Evolutionary conservation across 805 yeast genomes (phyloP).

Genomic region (Blastobotrys robertii): DNA sequence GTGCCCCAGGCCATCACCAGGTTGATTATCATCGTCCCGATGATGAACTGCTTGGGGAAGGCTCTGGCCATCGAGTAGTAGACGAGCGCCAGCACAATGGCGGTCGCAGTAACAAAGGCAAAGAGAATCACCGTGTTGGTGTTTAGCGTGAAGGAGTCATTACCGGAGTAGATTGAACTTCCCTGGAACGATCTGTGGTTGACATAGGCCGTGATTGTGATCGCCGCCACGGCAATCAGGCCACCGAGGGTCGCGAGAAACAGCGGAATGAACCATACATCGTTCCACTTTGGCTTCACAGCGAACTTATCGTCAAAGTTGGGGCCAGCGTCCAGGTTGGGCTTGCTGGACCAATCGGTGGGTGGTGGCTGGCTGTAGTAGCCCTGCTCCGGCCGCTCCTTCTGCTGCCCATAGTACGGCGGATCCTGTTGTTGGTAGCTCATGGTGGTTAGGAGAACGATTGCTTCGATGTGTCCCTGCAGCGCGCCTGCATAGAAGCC

Average conservation of each 20-base stretch:
- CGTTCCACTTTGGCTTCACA: conserved; percentile 58
- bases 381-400: conserved; percentile 14
- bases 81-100: conserved; percentile 45
- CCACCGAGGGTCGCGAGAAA: conserved; percentile 42
- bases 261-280: conserved; percentile 42
- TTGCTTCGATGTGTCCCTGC: neutral
- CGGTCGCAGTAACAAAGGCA: conserved; percentile 52
- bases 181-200: conserved; percentile 48
- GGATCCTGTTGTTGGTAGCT: neutral
- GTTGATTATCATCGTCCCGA: conserved; percentile 57
- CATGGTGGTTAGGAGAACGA: neutral
- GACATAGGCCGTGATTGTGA: conserved; percentile 57
- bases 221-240: conserved; percentile 58
- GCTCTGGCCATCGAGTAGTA: conserved; percentile 54
- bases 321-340: conserved; percentile 24
- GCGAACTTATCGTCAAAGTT: conserved; percentile 62
- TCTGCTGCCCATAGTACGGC: conserved; percentile 1
- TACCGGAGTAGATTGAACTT: conserved; percentile 46
- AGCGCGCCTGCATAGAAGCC: no score
- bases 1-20: conserved; percentile 64
- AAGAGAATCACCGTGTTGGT: conserved; percentile 67
- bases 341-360: conserved; percentile 11
- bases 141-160: conserved; percentile 52
- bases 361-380: conserved; percentile 6
- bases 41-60: conserved; percentile 59